Conservation (phyloP, 176 grass and related monocot species). For the Lolium multiflorum region DNA sequence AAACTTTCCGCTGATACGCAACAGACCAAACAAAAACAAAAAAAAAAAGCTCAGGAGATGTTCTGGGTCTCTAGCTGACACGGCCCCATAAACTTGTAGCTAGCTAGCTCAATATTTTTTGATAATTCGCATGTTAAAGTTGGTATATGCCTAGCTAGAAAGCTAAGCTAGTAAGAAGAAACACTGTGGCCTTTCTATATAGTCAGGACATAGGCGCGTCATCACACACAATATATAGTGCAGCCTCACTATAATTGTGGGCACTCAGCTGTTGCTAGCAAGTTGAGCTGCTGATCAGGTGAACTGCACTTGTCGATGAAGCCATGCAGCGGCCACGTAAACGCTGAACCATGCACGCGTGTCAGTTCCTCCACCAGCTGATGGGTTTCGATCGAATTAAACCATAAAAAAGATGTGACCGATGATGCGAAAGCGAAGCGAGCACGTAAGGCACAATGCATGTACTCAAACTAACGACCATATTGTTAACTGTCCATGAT, state of each 20-base stretch:
- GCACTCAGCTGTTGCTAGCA: background rate
- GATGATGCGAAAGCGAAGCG: background rate
- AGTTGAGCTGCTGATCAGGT: background rate
- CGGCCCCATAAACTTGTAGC: background rate
- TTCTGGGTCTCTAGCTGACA: background rate
- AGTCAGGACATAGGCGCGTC: background rate
- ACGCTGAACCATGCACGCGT: background rate
- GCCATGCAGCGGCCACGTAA: conserved; percentile 22
- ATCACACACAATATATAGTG: background rate
- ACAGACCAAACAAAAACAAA: background rate
- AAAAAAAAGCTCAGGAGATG: background rate
- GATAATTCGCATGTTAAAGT: background rate
- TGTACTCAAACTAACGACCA: too few relatives aligned
- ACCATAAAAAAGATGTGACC: background rate
- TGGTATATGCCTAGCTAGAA: background rate
- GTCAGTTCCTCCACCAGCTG: background rate
- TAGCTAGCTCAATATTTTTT: background rate
- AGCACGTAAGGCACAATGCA: background rate
- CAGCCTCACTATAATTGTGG: conserved; percentile 6
- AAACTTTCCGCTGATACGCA: background rate
- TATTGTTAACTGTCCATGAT: too few relatives aligned
- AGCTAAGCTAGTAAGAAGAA: background rate
- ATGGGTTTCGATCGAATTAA: background rate
- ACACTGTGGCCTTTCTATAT: background rate
- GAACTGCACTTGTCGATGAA: conserved; percentile 12